Evolutionary conservation across 345 rosid species (phyloP).

Genomic region (Salix arbutifolia): DNA sequence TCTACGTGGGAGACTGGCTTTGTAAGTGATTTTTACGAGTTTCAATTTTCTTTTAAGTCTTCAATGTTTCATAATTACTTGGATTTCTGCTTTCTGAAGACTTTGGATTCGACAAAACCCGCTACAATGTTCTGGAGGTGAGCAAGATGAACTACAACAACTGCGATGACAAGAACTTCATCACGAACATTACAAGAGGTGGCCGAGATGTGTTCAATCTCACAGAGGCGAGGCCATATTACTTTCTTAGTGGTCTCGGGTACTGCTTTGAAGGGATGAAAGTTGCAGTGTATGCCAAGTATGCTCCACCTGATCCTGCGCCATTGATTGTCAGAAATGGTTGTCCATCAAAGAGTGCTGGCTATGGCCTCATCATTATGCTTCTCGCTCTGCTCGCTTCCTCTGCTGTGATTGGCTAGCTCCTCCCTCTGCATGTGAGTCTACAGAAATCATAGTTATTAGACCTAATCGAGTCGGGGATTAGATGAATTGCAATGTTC

Average conservation of each 20-base stretch:
- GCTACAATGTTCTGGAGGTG: constrained; percentile 21
- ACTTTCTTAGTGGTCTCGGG: constrained; percentile 17
- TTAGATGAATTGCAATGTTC: no score
- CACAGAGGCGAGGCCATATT: constrained; percentile 17
- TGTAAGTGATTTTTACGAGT: not conserved
- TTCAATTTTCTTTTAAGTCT: not conserved
- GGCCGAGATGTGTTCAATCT: constrained; percentile 28
- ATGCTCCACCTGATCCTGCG: not conserved
- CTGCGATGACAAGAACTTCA: constrained; percentile 11
- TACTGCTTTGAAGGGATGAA: constrained; percentile 20
- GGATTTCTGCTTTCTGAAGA: not conserved
- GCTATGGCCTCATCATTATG: not conserved
- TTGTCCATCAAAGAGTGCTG: not conserved
- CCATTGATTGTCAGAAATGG: no score
- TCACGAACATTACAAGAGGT: constrained; percentile 21
- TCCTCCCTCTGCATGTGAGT: no score
- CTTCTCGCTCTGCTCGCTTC: not conserved
- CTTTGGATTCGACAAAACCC: constrained; percentile 20
- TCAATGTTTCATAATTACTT: not conserved
- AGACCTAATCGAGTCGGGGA: no score
- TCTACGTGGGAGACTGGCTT: constrained; percentile 29
- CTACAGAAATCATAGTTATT: no score
- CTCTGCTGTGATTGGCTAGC: not conserved
- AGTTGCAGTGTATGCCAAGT: not conserved
- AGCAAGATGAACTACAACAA: constrained; percentile 16